Evolutionary conservation across 495 filamentous ascomycete species (phyloP).

Genomic region (Pseudoneurospora amorphoporcata): DNA sequence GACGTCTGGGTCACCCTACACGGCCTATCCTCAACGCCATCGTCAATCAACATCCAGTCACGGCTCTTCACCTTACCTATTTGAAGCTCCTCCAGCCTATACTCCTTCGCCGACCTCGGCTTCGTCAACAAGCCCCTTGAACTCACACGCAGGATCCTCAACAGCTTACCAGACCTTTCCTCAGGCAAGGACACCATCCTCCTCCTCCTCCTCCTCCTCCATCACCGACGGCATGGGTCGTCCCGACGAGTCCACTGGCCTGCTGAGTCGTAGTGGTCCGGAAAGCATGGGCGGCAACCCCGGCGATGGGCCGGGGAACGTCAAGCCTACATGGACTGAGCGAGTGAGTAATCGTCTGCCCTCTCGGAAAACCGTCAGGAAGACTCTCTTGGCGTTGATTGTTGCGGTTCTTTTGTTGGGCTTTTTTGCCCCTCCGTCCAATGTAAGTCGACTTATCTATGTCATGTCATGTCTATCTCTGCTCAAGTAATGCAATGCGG

Average conservation of each 20-base stretch:
- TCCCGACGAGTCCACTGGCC: constrained; percentile 24
- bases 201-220: constrained; percentile 9
- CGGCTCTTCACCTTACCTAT: constrained; percentile 13
- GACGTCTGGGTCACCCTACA: constrained; percentile 13
- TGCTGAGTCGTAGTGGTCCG: constrained; percentile 24
- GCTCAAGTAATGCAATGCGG: not conserved
- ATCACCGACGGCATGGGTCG: constrained; percentile 26
- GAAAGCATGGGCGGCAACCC: constrained; percentile 30
- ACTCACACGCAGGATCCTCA: not conserved
- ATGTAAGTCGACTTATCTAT: not conserved
- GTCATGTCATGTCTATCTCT: not conserved
- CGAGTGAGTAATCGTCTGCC: constrained; percentile 20
- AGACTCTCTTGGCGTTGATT: constrained; percentile 4
- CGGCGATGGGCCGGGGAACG: not conserved
- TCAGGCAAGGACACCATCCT: constrained; percentile 33
- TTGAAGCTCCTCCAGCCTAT: constrained; percentile 37
- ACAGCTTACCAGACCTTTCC: not conserved
- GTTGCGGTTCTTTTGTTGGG: constrained; percentile 14
- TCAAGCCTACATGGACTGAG: constrained; percentile 17
- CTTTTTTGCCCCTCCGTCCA: not conserved
- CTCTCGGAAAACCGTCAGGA: constrained; percentile 14
- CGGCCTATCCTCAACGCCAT: constrained; percentile 4
- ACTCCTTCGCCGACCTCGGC: constrained; percentile 29
- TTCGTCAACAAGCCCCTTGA: constrained; percentile 21
- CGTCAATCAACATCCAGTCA: not conserved